Percentiles rank a stretch among this genome's conserved stretches.
phyloP scores from a whole-genome alignment of 2,329 filamentous ascomycete species.

The Cladosporium sphaerospermum region DNA sequence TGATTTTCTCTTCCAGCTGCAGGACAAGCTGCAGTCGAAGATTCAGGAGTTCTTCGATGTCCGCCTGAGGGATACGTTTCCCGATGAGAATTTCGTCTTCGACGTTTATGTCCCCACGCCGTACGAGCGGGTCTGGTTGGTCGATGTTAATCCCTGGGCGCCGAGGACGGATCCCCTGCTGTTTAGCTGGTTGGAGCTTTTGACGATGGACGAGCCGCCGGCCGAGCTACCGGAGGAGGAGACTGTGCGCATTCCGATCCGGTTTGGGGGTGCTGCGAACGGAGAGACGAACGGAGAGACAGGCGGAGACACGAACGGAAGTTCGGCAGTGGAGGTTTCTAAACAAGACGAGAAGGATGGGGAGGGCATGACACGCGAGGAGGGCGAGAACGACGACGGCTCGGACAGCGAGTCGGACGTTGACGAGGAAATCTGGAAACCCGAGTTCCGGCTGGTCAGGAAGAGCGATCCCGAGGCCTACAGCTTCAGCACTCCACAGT shows the following conservation, averaged over 20 bases:
- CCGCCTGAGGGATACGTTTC: conserved; percentile 69
- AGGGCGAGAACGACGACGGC: conserved; percentile 22
- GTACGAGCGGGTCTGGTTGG: conserved; percentile 70
- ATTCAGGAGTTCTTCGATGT: conserved; percentile 73
- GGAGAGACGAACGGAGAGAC: not conserved
- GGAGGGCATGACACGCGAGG: conserved; percentile 1
- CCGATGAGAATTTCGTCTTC: conserved; percentile 77
- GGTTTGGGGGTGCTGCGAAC: not conserved
- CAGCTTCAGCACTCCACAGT: conserved; percentile 76
- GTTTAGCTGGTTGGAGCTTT: conserved; percentile 83
- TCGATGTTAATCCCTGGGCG: conserved; percentile 96
- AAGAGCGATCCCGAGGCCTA: conserved; percentile 84
- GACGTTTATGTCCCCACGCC: conserved; percentile 83
- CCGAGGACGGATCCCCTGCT: conserved; percentile 79
- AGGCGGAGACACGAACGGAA: not conserved
- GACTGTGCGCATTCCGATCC: conserved; percentile 9
- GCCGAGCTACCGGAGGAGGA: conserved; percentile 26
- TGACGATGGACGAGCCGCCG: conserved; percentile 62
- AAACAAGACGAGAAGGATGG: not conserved
- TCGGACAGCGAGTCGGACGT: conserved; percentile 36
- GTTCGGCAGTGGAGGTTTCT: not conserved
- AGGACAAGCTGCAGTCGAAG: conserved; percentile 58
- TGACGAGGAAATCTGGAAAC: conserved; percentile 53
- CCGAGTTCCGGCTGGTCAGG: conserved; percentile 76
- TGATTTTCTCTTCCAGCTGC: conserved; percentile 67